Evolutionary conservation across 176 grass and related monocot species (phyloP).

Genomic region (Triticum timopheevii): DNA sequence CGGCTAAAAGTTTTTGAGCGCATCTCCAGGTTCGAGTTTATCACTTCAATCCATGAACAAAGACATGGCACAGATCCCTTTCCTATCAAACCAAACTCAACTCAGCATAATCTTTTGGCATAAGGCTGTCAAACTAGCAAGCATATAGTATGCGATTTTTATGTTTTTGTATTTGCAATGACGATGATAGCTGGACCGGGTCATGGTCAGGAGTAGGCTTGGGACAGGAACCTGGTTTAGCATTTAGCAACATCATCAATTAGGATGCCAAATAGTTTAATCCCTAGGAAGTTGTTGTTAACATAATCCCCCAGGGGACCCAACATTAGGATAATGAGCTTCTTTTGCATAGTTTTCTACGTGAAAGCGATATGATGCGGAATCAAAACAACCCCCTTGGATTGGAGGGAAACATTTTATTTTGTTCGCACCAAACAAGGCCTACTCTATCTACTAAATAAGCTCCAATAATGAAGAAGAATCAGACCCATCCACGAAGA

Average conservation of each 20-base stretch:
- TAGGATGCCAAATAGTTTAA: slow-evolving; percentile 36
- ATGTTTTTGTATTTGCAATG: neutral
- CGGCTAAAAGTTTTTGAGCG: slow-evolving; percentile 25
- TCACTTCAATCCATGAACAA: slow-evolving; percentile 31
- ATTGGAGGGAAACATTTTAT: neutral
- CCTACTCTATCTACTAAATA: neutral
- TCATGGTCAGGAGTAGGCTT: slow-evolving; percentile 37
- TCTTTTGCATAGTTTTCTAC: slow-evolving; percentile 31
- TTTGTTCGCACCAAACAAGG: slow-evolving; percentile 20
- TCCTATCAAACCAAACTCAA: slow-evolving; percentile 31
- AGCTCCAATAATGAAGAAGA: neutral
- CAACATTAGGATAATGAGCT: slow-evolving; percentile 36
- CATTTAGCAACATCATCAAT: slow-evolving; percentile 13
- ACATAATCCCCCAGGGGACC: neutral
- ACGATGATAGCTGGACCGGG: slow-evolving; percentile 30
- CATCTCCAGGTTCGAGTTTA: slow-evolving; percentile 27
- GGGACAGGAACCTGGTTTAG: slow-evolving; percentile 45
- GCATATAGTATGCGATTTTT: neutral
- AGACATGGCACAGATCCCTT: slow-evolving; percentile 44
- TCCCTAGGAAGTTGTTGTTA: slow-evolving; percentile 1
- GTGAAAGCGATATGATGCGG: slow-evolving; percentile 34
- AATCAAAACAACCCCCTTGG: slow-evolving; percentile 39
- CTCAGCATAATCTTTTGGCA: slow-evolving; percentile 19
- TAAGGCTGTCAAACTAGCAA: slow-evolving; percentile 23
- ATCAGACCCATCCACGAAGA: neutral